Conservation (phyloP, 352 stramenopile species). For the Pythium sp. region DNA sequence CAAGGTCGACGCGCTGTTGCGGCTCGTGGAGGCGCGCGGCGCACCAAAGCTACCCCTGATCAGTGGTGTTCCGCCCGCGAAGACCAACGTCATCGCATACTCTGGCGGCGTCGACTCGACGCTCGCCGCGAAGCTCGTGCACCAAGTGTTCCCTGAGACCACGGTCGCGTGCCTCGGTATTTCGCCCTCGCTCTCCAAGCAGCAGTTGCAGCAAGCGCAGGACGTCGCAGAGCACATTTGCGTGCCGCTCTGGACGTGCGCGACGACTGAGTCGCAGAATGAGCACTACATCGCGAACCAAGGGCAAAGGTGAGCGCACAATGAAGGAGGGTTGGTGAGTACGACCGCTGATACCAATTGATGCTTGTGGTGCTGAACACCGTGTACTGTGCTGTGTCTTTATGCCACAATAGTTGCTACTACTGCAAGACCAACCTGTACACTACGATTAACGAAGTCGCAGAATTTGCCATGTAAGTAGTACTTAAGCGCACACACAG, state of each 20-base stretch:
- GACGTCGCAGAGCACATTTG: slow-evolving; percentile 86
- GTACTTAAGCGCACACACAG: not conserved
- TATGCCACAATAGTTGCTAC: slow-evolving; percentile 79
- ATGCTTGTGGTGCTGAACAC: not conserved
- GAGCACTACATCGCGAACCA: slow-evolving; percentile 93
- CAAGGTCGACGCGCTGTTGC: slow-evolving; percentile 38
- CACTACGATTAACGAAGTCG: slow-evolving; percentile 88
- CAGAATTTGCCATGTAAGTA: slow-evolving; percentile 44
- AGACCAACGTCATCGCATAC: slow-evolving; percentile 86
- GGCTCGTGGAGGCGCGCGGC: slow-evolving; percentile 32
- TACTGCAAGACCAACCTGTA: slow-evolving; percentile 99
- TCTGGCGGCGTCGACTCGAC: slow-evolving; percentile 96
- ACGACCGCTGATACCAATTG: not conserved
- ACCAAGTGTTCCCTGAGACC: slow-evolving; percentile 69
- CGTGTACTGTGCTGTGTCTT: not conserved
- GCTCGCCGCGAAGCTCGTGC: slow-evolving; percentile 90
- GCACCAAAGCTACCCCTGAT: slow-evolving; percentile 1
- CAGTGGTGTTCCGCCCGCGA: not conserved
- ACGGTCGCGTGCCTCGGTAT: slow-evolving; percentile 91
- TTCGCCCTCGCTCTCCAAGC: slow-evolving; percentile 85
- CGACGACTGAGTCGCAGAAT: slow-evolving; percentile 81
- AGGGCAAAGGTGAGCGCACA: slow-evolving; percentile 59
- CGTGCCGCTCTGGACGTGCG: slow-evolving; percentile 85
- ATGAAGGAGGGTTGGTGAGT: not conserved
- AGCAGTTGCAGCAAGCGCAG: slow-evolving; percentile 88